These are phyloP conservation scores for Ogataea kodamae DNA, from an alignment of 805 yeast genomes.

Conservation along the genomic window DNA sequence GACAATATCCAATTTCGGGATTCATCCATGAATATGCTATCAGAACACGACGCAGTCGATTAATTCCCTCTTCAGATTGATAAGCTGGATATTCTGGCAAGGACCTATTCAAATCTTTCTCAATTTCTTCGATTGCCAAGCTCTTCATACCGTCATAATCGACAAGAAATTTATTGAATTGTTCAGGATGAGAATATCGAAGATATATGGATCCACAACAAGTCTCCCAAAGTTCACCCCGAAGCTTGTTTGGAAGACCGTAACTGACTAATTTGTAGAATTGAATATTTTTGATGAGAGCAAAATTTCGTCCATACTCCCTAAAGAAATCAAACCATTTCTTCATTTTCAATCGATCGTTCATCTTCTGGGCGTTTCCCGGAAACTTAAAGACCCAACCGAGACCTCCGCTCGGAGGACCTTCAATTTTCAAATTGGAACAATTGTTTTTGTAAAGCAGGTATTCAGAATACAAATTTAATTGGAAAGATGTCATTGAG, in stretches of 20 bases:
- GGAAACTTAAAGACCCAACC: slow-evolving; percentile 86
- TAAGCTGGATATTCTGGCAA: slow-evolving; percentile 95
- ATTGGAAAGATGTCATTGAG: slow-evolving; percentile 59
- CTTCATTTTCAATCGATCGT: slow-evolving; percentile 83
- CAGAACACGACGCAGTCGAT: slow-evolving; percentile 77
- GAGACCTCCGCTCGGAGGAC: slow-evolving; percentile 76
- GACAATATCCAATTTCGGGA: slow-evolving; percentile 97
- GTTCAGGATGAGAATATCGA: slow-evolving; percentile 58
- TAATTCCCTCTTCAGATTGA: slow-evolving; percentile 82
- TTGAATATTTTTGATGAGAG: slow-evolving; percentile 67
- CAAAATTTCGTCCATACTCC: slow-evolving; percentile 78
- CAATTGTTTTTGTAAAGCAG: slow-evolving; percentile 57
- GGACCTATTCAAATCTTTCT: slow-evolving; percentile 90
- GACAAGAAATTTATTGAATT: slow-evolving; percentile 55
- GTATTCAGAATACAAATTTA: slow-evolving; percentile 81
- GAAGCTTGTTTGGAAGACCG: slow-evolving; percentile 87
- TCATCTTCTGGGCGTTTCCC: slow-evolving; percentile 72
- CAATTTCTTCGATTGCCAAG: slow-evolving; percentile 92
- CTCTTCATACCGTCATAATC: slow-evolving; percentile 64
- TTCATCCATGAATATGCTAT: slow-evolving; percentile 96
- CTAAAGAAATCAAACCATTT: slow-evolving; percentile 91
- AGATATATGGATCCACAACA: slow-evolving; percentile 81
- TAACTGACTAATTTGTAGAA: slow-evolving; percentile 83
- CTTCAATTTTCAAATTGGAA: slow-evolving; percentile 39
- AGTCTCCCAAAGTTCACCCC: slow-evolving; percentile 97